Evolutionary conservation across 2,329 filamentous ascomycete genomes (phyloP).

Genomic region (Aureobasidium sp.): DNA sequence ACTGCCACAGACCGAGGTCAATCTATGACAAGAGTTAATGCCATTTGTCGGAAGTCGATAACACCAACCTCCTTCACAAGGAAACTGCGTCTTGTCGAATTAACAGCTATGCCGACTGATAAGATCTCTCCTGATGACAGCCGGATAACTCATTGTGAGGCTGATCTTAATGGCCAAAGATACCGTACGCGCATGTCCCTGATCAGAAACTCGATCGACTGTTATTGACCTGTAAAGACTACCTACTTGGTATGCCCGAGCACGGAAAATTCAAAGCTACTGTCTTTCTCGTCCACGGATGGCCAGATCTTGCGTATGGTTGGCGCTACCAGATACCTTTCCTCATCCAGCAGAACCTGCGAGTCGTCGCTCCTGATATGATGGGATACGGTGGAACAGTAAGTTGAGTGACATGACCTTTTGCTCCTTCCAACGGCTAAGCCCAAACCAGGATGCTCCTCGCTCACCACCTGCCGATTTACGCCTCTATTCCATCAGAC

Average conservation of each 20-base stretch:
- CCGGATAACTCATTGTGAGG: constrained; percentile 43
- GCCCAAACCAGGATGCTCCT: constrained; percentile 12
- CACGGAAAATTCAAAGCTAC: constrained; percentile 42
- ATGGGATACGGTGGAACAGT: constrained; percentile 76
- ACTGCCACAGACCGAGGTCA: neutral
- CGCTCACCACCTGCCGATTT: constrained; percentile 16
- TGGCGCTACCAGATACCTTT: constrained; percentile 87
- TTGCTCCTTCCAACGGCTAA: neutral
- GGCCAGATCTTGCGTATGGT: constrained; percentile 73
- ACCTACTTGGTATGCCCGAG: constrained; percentile 45
- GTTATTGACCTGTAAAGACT: constrained; percentile 32
- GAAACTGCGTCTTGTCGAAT: neutral
- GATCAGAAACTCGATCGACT: neutral
- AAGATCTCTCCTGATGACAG: constrained; percentile 22
- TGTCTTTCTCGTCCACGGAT: constrained; percentile 63
- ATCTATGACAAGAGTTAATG: neutral
- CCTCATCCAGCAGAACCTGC: constrained; percentile 63
- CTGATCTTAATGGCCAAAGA: constrained; percentile 58
- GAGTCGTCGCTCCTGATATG: constrained; percentile 78
- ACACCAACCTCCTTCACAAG: neutral
- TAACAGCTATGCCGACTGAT: constrained; percentile 20
- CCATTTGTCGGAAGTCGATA: neutral
- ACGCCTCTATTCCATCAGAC: constrained; percentile 42
- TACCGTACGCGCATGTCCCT: constrained; percentile 47
- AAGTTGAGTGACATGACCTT: neutral